phyloP scores from a whole-genome alignment of 495 filamentous ascomycete genomes.

The Penicillium pulvis region DNA sequence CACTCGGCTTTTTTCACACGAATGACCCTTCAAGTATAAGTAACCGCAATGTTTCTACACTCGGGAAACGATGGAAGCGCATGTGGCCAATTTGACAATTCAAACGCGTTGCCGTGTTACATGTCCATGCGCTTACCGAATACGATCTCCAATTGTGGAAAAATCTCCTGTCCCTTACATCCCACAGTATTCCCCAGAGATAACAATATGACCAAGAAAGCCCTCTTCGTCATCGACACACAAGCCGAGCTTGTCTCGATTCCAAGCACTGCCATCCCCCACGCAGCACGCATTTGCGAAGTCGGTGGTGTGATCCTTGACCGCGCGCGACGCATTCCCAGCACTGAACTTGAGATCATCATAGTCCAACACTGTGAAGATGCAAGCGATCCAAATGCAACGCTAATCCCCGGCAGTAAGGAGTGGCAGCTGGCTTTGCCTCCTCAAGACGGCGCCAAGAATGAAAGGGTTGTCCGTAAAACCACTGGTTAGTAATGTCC shows the following conservation, averaged over 20 bases:
- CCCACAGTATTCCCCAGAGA: neutral
- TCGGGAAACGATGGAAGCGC: no score
- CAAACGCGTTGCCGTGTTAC: no score
- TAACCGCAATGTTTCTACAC: no score
- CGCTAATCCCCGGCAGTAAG: neutral
- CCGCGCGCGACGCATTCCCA: neutral
- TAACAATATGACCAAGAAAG: conserved; percentile 1
- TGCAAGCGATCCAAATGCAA: neutral
- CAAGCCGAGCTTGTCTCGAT: neutral
- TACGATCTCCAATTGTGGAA: neutral
- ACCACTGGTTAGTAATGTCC: neutral
- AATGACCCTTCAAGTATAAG: no score
- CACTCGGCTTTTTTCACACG: no score
- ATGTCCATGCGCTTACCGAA: no score
- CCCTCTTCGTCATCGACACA: conserved; percentile 3
- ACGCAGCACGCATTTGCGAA: conserved; percentile 1
- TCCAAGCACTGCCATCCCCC: neutral
- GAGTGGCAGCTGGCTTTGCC: neutral
- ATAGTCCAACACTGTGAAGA: neutral
- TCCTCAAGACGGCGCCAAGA: neutral
- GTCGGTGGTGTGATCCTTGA: neutral
- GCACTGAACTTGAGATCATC: neutral
- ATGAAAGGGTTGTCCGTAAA: conserved; percentile 5
- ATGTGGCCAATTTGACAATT: no score
- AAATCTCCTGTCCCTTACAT: no score